A percentile compares a stretch with the other conserved stretches of the same genome.
Evolutionary conservation across 129 eudicot genomes (phyloP).

Genomic region (Centella asiatica): DNA sequence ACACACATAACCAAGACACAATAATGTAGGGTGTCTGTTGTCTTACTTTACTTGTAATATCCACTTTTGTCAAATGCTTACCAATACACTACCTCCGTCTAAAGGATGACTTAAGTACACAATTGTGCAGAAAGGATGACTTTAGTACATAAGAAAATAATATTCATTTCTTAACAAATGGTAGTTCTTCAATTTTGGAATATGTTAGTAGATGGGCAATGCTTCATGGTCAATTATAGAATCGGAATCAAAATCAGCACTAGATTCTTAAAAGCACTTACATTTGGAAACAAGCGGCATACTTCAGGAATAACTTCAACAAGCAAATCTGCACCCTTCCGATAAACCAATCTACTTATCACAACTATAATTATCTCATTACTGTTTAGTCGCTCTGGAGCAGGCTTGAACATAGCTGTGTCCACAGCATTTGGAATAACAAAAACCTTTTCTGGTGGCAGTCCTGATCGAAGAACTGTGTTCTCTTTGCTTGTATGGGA

Average conservation of each 20-base stretch:
- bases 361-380: slow-evolving; percentile 82
- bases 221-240: not conserved
- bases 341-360: slow-evolving; percentile 90
- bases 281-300: slow-evolving; percentile 84
- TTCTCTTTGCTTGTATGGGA: slow-evolving; percentile 97
- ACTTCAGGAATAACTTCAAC: slow-evolving; percentile 99
- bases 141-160: too few relatives aligned
- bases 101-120: too few relatives aligned
- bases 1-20: too few relatives aligned
- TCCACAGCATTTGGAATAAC: slow-evolving; percentile 98
- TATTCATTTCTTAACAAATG: too few relatives aligned
- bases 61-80: too few relatives aligned
- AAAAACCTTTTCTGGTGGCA: slow-evolving; percentile 85
- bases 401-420: slow-evolving; percentile 96
- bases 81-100: too few relatives aligned
- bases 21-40: too few relatives aligned
- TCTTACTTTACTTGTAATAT: too few relatives aligned
- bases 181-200: not conserved
- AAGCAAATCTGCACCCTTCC: slow-evolving; percentile 94
- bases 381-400: slow-evolving; percentile 50
- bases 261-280: slow-evolving; percentile 30
- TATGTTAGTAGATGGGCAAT: not conserved
- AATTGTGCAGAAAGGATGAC: too few relatives aligned
- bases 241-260: not conserved
- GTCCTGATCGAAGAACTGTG: slow-evolving; percentile 90